Percentiles rank a stretch among this genome's conserved stretches.
These are phyloP conservation scores for Cordyceps militaris DNA, from an alignment of 2,329 filamentous ascomycete species.

Conservation along the genomic window DNA sequence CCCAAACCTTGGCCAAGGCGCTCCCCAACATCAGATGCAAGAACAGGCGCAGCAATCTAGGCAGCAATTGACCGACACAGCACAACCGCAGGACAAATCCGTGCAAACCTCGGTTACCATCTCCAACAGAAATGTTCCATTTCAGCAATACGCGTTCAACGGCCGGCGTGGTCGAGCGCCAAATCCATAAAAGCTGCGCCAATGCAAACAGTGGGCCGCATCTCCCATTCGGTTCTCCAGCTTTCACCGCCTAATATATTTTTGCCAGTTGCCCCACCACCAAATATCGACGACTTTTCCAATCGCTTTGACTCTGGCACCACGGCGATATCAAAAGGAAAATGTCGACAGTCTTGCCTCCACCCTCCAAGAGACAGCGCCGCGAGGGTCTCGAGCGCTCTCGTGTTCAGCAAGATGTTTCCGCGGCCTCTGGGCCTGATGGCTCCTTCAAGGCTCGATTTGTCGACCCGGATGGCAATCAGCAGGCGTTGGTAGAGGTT, in stretches of 20 bases:
- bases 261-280: conserved; percentile 26
- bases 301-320: not conserved
- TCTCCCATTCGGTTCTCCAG: not conserved
- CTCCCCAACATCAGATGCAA: conserved; percentile 1
- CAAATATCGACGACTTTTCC: conserved; percentile 11
- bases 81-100: conserved; percentile 21
- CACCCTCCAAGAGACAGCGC: conserved; percentile 81
- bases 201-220: no score
- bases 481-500: conserved; percentile 65
- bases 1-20: not conserved
- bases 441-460: conserved; percentile 84
- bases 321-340: not conserved
- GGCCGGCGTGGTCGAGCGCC: conserved; percentile 25
- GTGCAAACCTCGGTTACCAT: conserved; percentile 22
- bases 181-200: not conserved
- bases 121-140: conserved; percentile 22
- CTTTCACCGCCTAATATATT: conserved; percentile 26
- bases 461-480: conserved; percentile 68
- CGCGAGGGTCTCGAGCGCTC: conserved; percentile 66
- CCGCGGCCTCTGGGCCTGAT: conserved; percentile 57
- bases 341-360: conserved; percentile 80
- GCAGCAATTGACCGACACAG: conserved; percentile 21
- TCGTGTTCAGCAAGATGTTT: conserved; percentile 67
- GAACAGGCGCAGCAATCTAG: not conserved
- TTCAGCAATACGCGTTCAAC: conserved; percentile 24